phyloP scores from a whole-genome alignment of 352 stramenopile genomes.

The Phytophthora citricola region DNA sequence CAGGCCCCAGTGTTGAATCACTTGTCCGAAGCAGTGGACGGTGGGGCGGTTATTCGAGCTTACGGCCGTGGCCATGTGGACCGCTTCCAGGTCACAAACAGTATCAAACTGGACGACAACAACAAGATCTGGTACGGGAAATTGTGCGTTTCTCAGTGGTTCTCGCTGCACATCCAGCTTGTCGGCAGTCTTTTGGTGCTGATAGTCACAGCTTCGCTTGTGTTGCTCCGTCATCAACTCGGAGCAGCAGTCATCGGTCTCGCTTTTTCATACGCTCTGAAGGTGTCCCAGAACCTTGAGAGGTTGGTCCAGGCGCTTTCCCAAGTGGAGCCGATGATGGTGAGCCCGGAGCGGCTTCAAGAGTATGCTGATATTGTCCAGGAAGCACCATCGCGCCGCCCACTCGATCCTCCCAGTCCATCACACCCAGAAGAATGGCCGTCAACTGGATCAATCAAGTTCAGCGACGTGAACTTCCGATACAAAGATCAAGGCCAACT shows the following conservation, averaged over 20 bases:
- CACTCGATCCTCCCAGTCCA: constrained; percentile 40
- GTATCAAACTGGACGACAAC: constrained; percentile 45
- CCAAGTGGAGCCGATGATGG: constrained; percentile 79
- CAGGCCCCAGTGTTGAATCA: constrained; percentile 59
- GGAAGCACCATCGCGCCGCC: constrained; percentile 50
- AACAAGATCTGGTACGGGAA: constrained; percentile 50
- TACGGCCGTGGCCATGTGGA: constrained; percentile 50
- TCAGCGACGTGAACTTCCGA: constrained; percentile 86
- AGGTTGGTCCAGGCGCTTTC: constrained; percentile 74
- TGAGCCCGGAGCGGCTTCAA: constrained; percentile 89
- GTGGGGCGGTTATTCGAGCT: constrained; percentile 58
- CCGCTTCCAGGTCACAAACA: constrained; percentile 47
- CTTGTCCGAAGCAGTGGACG: constrained; percentile 62
- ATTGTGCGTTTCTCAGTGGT: constrained; percentile 55
- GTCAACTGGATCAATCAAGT: constrained; percentile 68
- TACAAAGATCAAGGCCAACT: constrained; percentile 82
- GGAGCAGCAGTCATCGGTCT: constrained; percentile 76
- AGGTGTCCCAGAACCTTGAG: constrained; percentile 86
- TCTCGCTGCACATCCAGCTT: constrained; percentile 63
- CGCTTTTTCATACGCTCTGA: constrained; percentile 91
- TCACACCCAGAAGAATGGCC: constrained; percentile 73
- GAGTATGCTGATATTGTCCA: constrained; percentile 83
- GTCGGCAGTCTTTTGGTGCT: constrained; percentile 91
- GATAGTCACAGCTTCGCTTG: constrained; percentile 59
- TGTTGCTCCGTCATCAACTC: constrained; percentile 49